Conservation (phyloP, 140 eudicot genomes). For the Stevia rebaudiana region DNA sequence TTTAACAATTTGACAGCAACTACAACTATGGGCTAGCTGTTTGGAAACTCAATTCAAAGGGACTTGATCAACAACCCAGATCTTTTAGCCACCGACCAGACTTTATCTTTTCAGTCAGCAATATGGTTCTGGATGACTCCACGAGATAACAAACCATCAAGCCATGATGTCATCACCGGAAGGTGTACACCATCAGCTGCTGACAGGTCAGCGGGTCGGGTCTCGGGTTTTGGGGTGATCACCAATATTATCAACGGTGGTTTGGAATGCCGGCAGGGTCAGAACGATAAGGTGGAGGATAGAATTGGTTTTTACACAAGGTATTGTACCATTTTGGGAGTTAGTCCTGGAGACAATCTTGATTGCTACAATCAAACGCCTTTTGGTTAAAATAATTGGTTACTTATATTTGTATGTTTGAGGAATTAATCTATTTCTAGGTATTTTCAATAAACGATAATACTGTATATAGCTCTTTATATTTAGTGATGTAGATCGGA, state of each 20-base stretch:
- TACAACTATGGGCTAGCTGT: conserved; percentile 44
- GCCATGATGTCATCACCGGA: conserved; percentile 48
- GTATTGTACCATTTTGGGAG: conserved; percentile 28
- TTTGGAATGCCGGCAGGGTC: conserved; percentile 40
- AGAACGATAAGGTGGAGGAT: conserved; percentile 17
- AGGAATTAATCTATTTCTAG: conserved; percentile 4
- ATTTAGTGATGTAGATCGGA: too few species aligned
- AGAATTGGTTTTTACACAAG: conserved; percentile 45
- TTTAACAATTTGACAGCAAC: conserved; percentile 29
- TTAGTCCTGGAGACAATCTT: conserved; percentile 24
- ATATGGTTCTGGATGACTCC: conserved; percentile 57
- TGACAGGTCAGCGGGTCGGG: conserved; percentile 44
- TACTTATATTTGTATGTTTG: neutral
- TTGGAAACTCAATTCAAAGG: conserved; percentile 32
- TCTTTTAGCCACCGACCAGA: conserved; percentile 39
- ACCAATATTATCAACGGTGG: conserved; percentile 61
- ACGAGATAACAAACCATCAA: conserved; percentile 44
- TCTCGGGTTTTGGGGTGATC: conserved; percentile 48
- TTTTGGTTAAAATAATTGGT: conserved; percentile 12
- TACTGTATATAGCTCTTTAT: too few species aligned
- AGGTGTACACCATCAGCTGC: conserved; percentile 48
- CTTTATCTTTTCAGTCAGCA: conserved; percentile 45
- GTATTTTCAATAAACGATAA: neutral
- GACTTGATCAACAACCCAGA: conserved; percentile 48
- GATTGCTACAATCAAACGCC: conserved; percentile 44